A percentile compares a stretch with the other conserved stretches of the same genome.
Conservation (phyloP, 331 rosid species). For the Dryas integrifolia region DNA sequence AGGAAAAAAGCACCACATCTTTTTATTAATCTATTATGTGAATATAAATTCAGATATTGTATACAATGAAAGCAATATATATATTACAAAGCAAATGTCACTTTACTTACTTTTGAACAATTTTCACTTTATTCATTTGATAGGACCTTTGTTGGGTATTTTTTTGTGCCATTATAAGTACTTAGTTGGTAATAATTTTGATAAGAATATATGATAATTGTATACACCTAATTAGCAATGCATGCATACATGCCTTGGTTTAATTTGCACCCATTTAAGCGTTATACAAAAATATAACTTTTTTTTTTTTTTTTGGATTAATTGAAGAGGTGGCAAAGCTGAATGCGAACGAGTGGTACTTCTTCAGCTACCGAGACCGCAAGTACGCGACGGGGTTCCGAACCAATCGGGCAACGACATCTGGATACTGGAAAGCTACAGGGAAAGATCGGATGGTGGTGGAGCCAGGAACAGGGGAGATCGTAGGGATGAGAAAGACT, state of each 20-base stretch:
- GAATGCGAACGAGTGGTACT: conserved; percentile 81
- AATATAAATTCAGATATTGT: background rate
- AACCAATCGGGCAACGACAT: conserved; percentile 67
- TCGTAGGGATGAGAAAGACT: conserved; percentile 87
- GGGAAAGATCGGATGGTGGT: conserved; percentile 79
- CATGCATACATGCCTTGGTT: background rate
- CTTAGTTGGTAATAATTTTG: background rate
- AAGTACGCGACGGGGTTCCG: conserved; percentile 79
- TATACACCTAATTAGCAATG: background rate
- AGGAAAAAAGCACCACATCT: background rate
- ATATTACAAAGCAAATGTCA: background rate
- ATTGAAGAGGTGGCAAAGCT: conserved; percentile 76
- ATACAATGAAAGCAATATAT: conserved; percentile 15
- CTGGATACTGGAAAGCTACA: conserved; percentile 87
- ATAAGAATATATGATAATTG: background rate
- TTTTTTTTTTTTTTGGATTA: conserved; percentile 9
- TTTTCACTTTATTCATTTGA: background rate
- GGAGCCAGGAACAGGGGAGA: conserved; percentile 55
- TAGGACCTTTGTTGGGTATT: background rate
- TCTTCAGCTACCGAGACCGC: conserved; percentile 87
- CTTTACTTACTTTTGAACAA: background rate
- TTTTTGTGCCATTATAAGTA: background rate
- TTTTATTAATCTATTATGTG: background rate
- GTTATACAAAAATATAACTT: background rate
- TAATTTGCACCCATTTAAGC: no score